phyloP scores from a whole-genome alignment of 2,329 filamentous ascomycete species.

The Endocalyx cinctus region DNA sequence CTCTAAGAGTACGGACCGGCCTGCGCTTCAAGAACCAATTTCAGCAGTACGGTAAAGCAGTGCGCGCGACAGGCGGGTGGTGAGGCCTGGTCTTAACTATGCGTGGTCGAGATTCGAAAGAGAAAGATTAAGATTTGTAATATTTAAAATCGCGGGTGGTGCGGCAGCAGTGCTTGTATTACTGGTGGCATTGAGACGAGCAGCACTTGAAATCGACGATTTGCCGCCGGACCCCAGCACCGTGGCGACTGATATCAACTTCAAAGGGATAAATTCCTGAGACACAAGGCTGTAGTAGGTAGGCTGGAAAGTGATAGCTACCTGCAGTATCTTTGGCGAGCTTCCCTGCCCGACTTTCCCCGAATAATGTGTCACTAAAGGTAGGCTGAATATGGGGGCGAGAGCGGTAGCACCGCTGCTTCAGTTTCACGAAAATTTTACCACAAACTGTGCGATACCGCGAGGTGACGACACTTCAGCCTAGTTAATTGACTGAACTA shows the following conservation, averaged over 20 bases:
- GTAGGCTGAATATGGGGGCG: neutral
- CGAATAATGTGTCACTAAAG: conserved; percentile 2
- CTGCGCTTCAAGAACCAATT: too few relatives aligned
- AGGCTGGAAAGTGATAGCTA: conserved; percentile 4
- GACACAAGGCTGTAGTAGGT: neutral
- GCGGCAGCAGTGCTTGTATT: too few relatives aligned
- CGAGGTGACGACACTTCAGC: neutral
- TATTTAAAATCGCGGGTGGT: too few relatives aligned
- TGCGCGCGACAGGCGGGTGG: too few relatives aligned
- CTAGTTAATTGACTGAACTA: neutral
- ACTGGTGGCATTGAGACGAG: too few relatives aligned
- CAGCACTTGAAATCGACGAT: too few relatives aligned
- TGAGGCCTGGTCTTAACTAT: too few relatives aligned
- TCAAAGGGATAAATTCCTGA: neutral
- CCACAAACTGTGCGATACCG: neutral
- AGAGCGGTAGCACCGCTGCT: neutral
- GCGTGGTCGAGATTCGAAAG: too few relatives aligned
- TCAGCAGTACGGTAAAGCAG: too few relatives aligned
- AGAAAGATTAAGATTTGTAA: too few relatives aligned
- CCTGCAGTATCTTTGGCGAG: conserved; percentile 2
- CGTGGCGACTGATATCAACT: neutral
- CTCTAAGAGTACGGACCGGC: too few relatives aligned
- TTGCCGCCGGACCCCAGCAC: neutral
- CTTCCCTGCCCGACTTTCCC: conserved; percentile 3
- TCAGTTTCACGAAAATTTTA: neutral